Base-by-base conservation (phyloP, 345 rosid genomes). In the Linum lewisii region DNA sequence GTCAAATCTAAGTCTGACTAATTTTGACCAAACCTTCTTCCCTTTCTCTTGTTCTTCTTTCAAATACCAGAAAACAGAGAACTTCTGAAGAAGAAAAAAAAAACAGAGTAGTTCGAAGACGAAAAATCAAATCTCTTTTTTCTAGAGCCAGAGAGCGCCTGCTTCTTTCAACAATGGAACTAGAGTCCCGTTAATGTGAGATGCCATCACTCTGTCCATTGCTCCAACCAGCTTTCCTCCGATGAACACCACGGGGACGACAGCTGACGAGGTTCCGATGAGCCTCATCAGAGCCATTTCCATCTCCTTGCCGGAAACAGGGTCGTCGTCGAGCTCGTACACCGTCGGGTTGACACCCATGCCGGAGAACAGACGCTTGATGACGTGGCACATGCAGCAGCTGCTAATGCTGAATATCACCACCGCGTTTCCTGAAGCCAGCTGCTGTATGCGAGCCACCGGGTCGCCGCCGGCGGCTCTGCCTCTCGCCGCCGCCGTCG, bases 371-470 rank as follows among this genome's bases (percentile, higher is more conserved):
- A 91, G 82, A 57, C 91, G 75, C 73, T 91, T 91, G 16, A 81
- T 79, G 64, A 87, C 91, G 70, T 87, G 98, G 73, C 96, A 91
- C 98, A 91, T 91, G 85, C 98, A 91, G 78, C 98, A 91, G 0
- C 76, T 79, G 77, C 98, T 91, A 10, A 79, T 71, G 78, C 98
- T 87, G 73, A 91, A 85, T 26, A 91, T 80, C 65, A 91, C 98
- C 72, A 91, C 98, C 9, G 98, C 96, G 55, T 73, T 85, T 74
- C 84, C 98, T 2, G 94, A 69, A 0, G 85, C 98, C 55, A 91
- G 58, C 73, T 79, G 70, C 78, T 78, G 83, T 62, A 90, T 80
- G 25, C 83, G 72, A 54, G 76, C 76, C 74, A 79, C 23, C 1
- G 79, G 69, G 64, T 82, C 84, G 38, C 80, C 68, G 8, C 42